A percentile compares a stretch with the other conserved stretches of the same genome.
Evolutionary conservation across 768 basidiomycete genomes (phyloP).

Genomic region (Rhizopogon vesiculosus): DNA sequence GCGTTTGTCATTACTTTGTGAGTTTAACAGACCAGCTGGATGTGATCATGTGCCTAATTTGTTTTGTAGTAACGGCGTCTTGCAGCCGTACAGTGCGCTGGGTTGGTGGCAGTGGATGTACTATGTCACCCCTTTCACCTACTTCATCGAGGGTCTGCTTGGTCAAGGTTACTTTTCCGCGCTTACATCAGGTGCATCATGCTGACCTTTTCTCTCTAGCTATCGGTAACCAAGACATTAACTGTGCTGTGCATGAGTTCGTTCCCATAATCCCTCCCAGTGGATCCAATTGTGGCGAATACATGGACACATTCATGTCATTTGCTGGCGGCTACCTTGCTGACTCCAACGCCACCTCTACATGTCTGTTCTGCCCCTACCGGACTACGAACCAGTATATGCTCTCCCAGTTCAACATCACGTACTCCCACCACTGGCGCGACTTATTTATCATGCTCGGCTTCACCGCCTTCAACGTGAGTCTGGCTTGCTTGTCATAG

Average conservation of each 20-base stretch:
- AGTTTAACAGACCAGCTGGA: slow-evolving; percentile 5
- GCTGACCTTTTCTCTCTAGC: slow-evolving; percentile 26
- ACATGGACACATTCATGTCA: slow-evolving; percentile 37
- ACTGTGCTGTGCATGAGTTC: slow-evolving; percentile 61
- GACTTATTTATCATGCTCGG: slow-evolving; percentile 42
- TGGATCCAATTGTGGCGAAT: slow-evolving; percentile 43
- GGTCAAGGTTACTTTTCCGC: slow-evolving; percentile 36
- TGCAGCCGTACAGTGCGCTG: slow-evolving; percentile 58
- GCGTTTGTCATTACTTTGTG: slow-evolving; percentile 62
- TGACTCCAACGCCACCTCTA: slow-evolving; percentile 30
- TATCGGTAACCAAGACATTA: slow-evolving; percentile 44
- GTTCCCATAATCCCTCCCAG: slow-evolving; percentile 45
- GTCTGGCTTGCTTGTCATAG: slow-evolving; percentile 8
- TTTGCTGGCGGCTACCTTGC: slow-evolving; percentile 42
- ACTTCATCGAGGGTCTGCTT: slow-evolving; percentile 46
- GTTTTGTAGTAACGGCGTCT: slow-evolving; percentile 47
- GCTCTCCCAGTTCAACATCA: slow-evolving; percentile 47
- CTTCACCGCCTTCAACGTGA: slow-evolving; percentile 40
- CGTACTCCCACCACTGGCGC: slow-evolving; percentile 46
- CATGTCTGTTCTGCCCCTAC: slow-evolving; percentile 52
- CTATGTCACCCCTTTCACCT: slow-evolving; percentile 47
- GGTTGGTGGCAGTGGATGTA: slow-evolving; percentile 78
- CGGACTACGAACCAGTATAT: slow-evolving; percentile 52
- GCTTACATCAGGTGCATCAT: no score
- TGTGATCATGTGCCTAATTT: not conserved